Conservation (phyloP, 768 basidiomycete genomes). For the Galerina marginata region DNA sequence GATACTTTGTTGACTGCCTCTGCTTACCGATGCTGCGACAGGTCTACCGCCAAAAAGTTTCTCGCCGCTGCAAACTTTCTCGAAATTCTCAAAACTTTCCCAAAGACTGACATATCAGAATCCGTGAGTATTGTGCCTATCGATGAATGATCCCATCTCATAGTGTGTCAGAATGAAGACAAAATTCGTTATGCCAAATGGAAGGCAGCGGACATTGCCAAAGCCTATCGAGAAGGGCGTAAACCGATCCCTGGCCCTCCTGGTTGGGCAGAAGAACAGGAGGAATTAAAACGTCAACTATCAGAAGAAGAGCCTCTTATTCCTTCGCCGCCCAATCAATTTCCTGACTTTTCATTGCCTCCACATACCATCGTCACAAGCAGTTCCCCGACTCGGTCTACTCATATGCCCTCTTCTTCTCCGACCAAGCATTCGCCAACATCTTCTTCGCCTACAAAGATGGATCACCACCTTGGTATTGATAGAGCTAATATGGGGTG, state of each 20-base stretch:
- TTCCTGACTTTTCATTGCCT: conserved; percentile 22
- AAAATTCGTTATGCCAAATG: conserved; percentile 96
- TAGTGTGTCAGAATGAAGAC: conserved; percentile 65
- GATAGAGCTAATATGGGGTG: conserved; percentile 7
- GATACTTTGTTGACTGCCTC: neutral
- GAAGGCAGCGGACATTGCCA: conserved; percentile 96
- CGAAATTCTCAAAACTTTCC: conserved; percentile 84
- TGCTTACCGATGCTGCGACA: conserved; percentile 32
- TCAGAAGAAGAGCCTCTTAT: conserved; percentile 21
- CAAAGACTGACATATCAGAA: conserved; percentile 59
- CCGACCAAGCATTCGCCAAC: conserved; percentile 12
- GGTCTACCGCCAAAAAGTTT: conserved; percentile 93
- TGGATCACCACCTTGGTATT: conserved; percentile 1
- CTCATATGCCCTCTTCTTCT: conserved; percentile 30
- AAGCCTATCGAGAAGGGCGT: conserved; percentile 92
- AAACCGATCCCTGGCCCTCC: conserved; percentile 83
- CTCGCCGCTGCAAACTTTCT: conserved; percentile 94
- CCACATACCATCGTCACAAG: conserved; percentile 20
- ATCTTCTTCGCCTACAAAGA: conserved; percentile 22
- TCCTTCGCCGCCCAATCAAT: conserved; percentile 15
- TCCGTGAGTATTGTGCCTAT: conserved; percentile 46
- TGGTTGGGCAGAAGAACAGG: conserved; percentile 42
- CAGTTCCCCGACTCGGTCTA: conserved; percentile 16
- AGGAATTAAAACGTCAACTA: conserved; percentile 29
- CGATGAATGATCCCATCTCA: conserved; percentile 3